A percentile compares a stretch with the other conserved stretches of the same genome.
These are phyloP conservation scores for Monascus purpureus DNA, from an alignment of 495 filamentous ascomycete species.

Conservation along the genomic window DNA sequence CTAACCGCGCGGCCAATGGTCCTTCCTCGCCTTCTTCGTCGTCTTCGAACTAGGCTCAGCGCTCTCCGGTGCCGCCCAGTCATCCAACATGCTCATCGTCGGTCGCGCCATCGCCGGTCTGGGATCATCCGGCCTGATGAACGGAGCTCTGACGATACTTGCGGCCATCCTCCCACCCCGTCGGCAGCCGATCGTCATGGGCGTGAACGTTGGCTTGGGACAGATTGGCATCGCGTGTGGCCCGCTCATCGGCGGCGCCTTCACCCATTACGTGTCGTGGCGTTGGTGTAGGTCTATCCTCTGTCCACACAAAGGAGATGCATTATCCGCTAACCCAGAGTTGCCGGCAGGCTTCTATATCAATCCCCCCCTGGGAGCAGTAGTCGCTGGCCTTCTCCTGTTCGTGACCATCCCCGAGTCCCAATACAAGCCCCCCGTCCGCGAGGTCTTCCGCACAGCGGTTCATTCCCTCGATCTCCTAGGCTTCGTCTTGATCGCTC, in stretches of 20 bases:
- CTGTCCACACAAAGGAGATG: neutral
- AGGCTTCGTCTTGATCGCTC: constrained; percentile 30
- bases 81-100: constrained; percentile 7
- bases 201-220: constrained; percentile 5
- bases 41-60: constrained; percentile 7
- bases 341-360: constrained; percentile 32
- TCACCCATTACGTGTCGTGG: constrained; percentile 6
- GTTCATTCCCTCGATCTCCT: constrained; percentile 22
- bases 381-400: constrained; percentile 8
- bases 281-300: constrained; percentile 4
- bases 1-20: constrained; percentile 1
- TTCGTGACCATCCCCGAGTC: constrained; percentile 6
- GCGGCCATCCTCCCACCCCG: neutral
- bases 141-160: constrained; percentile 2
- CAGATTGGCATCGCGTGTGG: constrained; percentile 6
- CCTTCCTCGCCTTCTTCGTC: constrained; percentile 3
- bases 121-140: constrained; percentile 7
- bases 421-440: constrained; percentile 3
- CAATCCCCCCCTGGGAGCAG: constrained; percentile 36
- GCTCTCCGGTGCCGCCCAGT: constrained; percentile 4
- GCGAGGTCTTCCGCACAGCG: neutral
- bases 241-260: constrained; percentile 9
- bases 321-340: neutral
- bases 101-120: constrained; percentile 6
- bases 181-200: neutral